phyloP scores from a whole-genome alignment of 2,329 filamentous ascomycete species.

The Fusarium solani-melongenae region DNA sequence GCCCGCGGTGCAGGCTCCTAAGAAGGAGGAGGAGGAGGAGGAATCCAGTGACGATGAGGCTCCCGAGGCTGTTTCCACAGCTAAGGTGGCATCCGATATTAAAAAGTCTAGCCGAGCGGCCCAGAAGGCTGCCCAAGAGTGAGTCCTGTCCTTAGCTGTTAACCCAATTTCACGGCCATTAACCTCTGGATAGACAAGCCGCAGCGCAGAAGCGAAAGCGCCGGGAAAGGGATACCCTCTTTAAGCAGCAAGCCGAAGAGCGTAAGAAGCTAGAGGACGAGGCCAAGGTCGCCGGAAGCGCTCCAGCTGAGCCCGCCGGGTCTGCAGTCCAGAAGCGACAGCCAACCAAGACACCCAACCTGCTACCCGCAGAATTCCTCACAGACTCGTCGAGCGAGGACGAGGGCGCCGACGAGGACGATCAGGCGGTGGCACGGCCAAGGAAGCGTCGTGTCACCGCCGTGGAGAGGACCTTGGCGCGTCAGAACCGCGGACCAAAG shows the following conservation, averaged over 20 bases:
- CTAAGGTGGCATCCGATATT: constrained; percentile 58
- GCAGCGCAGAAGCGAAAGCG: constrained; percentile 65
- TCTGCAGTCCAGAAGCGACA: constrained; percentile 37
- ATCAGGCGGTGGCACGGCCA: constrained; percentile 40
- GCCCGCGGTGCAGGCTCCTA: constrained; percentile 25
- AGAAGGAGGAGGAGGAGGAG: constrained; percentile 52
- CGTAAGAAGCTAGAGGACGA: constrained; percentile 54
- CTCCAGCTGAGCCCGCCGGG: constrained; percentile 3
- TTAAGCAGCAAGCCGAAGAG: constrained; percentile 66
- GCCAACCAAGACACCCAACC: constrained; percentile 53
- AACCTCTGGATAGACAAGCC: constrained; percentile 55
- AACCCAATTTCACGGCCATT: constrained; percentile 5
- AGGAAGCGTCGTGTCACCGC: constrained; percentile 59
- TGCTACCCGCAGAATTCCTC: constrained; percentile 66
- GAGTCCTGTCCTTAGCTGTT: constrained; percentile 37
- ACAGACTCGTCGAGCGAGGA: constrained; percentile 62
- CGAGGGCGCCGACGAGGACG: constrained; percentile 47
- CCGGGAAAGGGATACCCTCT: constrained; percentile 63
- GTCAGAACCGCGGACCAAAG: constrained; percentile 52
- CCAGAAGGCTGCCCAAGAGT: constrained; percentile 64
- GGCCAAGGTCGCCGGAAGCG: constrained; percentile 36
- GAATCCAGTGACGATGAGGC: constrained; percentile 63
- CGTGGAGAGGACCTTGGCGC: constrained; percentile 52
- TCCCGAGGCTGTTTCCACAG: constrained; percentile 68
- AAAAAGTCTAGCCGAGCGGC: constrained; percentile 59